phyloP scores from a whole-genome alignment of 1,284 basidiomycete species.

The Somion occarium region DNA sequence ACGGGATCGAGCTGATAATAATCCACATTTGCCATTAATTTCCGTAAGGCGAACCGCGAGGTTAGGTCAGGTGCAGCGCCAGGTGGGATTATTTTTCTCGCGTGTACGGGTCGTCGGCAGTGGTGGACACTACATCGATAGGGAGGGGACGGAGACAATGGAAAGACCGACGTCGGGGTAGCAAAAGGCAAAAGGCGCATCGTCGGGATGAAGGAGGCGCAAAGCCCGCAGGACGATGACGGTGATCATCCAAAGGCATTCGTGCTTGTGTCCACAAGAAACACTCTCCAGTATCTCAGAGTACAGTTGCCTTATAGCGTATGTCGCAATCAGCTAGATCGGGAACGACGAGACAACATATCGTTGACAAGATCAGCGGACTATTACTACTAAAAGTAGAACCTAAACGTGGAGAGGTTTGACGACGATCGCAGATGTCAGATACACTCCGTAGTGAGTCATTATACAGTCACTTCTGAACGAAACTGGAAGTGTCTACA shows the following conservation, averaged over 20 bases:
- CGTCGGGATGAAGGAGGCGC: constrained; percentile 5
- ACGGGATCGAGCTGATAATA: not conserved
- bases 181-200: not conserved
- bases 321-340: not conserved
- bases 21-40: not conserved
- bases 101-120: not conserved
- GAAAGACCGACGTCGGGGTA: not conserved
- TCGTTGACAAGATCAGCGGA: not conserved
- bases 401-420: not conserved
- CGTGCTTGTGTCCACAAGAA: constrained; percentile 3
- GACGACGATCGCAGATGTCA: constrained; percentile 9
- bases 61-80: not conserved
- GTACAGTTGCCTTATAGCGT: constrained; percentile 13
- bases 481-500: constrained; percentile 12
- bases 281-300: constrained; percentile 10
- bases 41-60: not conserved
- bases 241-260: not conserved
- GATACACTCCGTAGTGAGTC: constrained; percentile 21
- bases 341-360: not conserved
- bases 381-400: not conserved
- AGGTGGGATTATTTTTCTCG: not conserved
- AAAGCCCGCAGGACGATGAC: not conserved
- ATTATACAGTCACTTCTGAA: constrained; percentile 11
- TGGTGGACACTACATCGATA: not conserved
- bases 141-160: not conserved